Conservation (phyloP, 257 asterid species). For the Fraxinus anomala region DNA sequence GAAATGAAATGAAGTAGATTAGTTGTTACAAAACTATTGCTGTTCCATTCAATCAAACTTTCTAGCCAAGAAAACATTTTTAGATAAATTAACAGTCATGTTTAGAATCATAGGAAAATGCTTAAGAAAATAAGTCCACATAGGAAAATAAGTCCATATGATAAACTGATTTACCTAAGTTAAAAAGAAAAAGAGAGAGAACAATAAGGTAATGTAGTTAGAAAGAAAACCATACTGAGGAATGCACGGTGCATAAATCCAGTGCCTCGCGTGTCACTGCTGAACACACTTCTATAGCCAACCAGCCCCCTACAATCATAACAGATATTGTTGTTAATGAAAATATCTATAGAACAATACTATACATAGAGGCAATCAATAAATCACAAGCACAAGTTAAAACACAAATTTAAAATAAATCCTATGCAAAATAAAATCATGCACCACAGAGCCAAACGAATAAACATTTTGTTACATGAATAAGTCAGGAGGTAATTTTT, state of each 20-base stretch:
- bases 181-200: constrained; percentile 3
- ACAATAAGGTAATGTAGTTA: constrained; percentile 11
- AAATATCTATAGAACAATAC: constrained; percentile 5
- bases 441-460: background rate
- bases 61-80: constrained; percentile 1
- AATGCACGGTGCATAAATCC: constrained; percentile 99
- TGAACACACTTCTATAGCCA: constrained; percentile 97
- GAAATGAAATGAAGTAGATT: constrained; percentile 2
- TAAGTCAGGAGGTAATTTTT: background rate
- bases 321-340: background rate
- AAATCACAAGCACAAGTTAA: constrained; percentile 5
- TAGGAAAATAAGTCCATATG: constrained; percentile 4
- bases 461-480: background rate
- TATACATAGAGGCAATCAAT: constrained; percentile 3
- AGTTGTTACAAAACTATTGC: background rate
- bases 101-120: background rate
- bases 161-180: background rate
- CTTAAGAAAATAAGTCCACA: constrained; percentile 10
- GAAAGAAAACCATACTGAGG: constrained; percentile 56
- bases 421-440: background rate
- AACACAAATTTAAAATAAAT: background rate
- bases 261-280: constrained; percentile 92
- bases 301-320: constrained; percentile 78
- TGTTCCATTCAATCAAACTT: background rate
- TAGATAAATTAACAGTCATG: constrained; percentile 14